Percentiles rank a stretch among this genome's conserved stretches.
phyloP scores from a whole-genome alignment of 2,329 filamentous ascomycete species.

The Tolypocladium tundrense region DNA sequence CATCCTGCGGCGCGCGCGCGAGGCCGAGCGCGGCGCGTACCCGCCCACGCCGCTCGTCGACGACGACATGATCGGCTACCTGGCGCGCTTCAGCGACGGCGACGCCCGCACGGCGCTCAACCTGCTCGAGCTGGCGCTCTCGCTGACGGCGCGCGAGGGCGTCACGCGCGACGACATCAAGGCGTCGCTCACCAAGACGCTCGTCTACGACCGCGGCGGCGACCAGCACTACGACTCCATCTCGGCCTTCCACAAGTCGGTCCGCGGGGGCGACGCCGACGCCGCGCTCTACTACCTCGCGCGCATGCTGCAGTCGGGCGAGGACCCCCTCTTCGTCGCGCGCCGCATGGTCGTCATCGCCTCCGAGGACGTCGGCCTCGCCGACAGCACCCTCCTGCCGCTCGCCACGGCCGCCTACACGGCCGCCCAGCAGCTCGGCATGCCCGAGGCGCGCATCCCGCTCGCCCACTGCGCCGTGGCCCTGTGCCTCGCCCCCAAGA shows the following conservation, averaged over 20 bases:
- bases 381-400: conserved; percentile 72
- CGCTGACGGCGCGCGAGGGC: conserved; percentile 45
- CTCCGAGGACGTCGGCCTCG: conserved; percentile 85
- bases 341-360: conserved; percentile 90
- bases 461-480: conserved; percentile 81
- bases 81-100: conserved; percentile 80
- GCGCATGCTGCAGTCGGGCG: conserved; percentile 89
- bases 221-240: conserved; percentile 98
- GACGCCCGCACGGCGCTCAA: conserved; percentile 91
- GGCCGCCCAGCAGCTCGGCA: conserved; percentile 84
- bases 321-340: conserved; percentile 87
- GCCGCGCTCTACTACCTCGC: conserved; percentile 90
- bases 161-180: conserved; percentile 73
- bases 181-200: conserved; percentile 72
- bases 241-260: conserved; percentile 91
- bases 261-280: conserved; percentile 78
- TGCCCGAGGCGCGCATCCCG: conserved; percentile 90
- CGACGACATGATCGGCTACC: conserved; percentile 65
- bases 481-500: conserved; percentile 72
- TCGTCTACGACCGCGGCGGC: conserved; percentile 89
- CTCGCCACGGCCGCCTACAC: conserved; percentile 80
- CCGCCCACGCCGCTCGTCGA: conserved; percentile 54
- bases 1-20: conserved; percentile 69
- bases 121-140: conserved; percentile 79
- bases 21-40: conserved; percentile 39